Percentiles rank a stretch among this genome's conserved stretches.
Conservation (phyloP, 306 rosid species). For the Macrotyloma uniflorum region DNA sequence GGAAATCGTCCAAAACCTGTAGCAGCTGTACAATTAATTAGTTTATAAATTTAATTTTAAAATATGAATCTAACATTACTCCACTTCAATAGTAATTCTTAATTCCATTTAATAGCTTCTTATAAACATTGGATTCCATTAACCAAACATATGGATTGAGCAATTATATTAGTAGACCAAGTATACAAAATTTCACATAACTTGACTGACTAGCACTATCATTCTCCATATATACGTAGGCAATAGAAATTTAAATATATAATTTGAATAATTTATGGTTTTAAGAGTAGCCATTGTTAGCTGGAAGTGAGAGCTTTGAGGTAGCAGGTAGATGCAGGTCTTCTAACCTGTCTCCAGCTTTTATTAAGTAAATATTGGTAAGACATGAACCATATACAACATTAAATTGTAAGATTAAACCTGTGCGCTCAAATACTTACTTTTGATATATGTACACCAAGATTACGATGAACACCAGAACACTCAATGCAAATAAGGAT, state of each 20-base stretch:
- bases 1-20: too few relatives aligned
- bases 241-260: neutral
- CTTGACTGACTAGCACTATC: neutral
- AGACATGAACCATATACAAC: conserved; percentile 22
- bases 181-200: neutral
- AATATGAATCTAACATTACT: too few relatives aligned
- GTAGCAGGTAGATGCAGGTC: conserved; percentile 37
- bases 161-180: neutral
- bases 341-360: conserved; percentile 6
- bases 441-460: conserved; percentile 88
- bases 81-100: too few relatives aligned
- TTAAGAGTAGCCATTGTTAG: neutral
- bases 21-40: too few relatives aligned
- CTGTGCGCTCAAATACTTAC: conserved; percentile 49
- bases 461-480: conserved; percentile 89
- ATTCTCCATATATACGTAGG: conserved; percentile 4
- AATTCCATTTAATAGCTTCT: too few relatives aligned
- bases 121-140: too few relatives aligned
- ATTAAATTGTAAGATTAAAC: conserved; percentile 18
- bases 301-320: conserved; percentile 15
- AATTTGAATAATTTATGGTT: neutral
- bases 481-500: conserved; percentile 84
- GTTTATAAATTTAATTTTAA: too few relatives aligned
- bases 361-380: conserved; percentile 27
- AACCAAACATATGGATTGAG: neutral